Evolutionary conservation across 2,329 filamentous ascomycete genomes (phyloP), one percentile per base, ranked within the genome.

Genomic region (Ophiostoma montium): DNA sequence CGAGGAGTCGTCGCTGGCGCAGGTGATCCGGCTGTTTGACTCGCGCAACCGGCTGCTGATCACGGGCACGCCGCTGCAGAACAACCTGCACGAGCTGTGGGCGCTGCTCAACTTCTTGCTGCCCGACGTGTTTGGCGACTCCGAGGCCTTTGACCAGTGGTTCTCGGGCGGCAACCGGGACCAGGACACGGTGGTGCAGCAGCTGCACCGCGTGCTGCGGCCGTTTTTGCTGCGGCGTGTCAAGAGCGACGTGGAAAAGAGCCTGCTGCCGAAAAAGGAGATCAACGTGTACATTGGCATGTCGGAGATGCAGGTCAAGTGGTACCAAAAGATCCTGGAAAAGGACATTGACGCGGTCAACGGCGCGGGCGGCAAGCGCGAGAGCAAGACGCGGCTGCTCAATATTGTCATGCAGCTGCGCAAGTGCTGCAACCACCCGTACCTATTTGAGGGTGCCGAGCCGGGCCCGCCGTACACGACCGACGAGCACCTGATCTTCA

Each of bases 361-460:
- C 57, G 92, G 92, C 53, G 92, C 90, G 30, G 87, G 84, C 55
- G 92, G 92, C 46, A 98, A 95, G 68, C 84, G 89, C 52, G 92
- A 98, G 67, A 96, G 90, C 31, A 98, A 98, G 70, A 98, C 92
- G 1, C 81, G 92, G 55, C 76, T 98, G 19, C 74, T 98, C 55
- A 98, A 98, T 67, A 98, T 98, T 61, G 92, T 98, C 58, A 98
- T 98, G 92, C 92, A 98, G 66, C 76, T 98, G 55, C 84, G 92
- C 59, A 98, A 98, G 67, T 98, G 92, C 68, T 98, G 92, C 65
- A 98, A 98, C 59, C 92, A 98, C 61, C 92, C 92, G 0, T 98
- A 98, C 59, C 78, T 98, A 1, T 98, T 98, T 57, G 92, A 98
- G 62, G 92, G 92, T 49, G 92, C 92, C 10, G 92, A 98, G 62